phyloP scores from a whole-genome alignment of 2,329 filamentous ascomycete genomes.

The Talaromyces sp. region DNA sequence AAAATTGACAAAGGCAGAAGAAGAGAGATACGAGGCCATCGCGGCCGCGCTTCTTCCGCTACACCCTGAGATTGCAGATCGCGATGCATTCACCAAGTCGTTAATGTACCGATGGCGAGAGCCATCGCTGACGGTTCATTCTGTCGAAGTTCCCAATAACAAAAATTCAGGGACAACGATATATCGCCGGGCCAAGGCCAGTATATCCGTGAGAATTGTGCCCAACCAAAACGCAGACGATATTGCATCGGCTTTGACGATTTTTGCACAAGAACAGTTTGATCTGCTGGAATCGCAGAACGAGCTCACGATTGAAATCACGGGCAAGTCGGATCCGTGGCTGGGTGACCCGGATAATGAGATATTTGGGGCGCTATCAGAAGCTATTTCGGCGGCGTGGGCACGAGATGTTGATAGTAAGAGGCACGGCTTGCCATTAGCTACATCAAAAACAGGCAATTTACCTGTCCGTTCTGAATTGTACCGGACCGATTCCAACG shows the following conservation, averaged over 20 bases:
- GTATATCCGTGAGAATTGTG: conserved; percentile 84
- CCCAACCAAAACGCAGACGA: conserved; percentile 82
- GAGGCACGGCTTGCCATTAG: conserved; percentile 27
- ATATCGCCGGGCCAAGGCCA: conserved; percentile 79
- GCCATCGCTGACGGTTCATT: conserved; percentile 87
- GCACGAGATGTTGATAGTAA: conserved; percentile 36
- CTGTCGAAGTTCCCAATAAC: conserved; percentile 78
- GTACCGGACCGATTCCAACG: conserved; percentile 29
- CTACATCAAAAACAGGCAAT: conserved; percentile 15
- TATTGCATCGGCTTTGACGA: conserved; percentile 62
- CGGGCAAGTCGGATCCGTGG: conserved; percentile 94
- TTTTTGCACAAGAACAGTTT: conserved; percentile 68
- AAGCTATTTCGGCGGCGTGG: conserved; percentile 82
- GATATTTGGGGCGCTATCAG: conserved; percentile 82
- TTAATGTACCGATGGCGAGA: conserved; percentile 95
- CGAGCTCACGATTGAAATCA: conserved; percentile 71
- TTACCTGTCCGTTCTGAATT: conserved; percentile 17
- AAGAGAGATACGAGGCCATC: conserved; percentile 77
- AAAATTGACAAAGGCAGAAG: conserved; percentile 67
- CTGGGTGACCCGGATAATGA: conserved; percentile 85
- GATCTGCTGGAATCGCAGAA: conserved; percentile 72
- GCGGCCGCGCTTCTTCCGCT: conserved; percentile 67
- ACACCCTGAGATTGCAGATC: conserved; percentile 58
- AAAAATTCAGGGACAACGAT: conserved; percentile 79
- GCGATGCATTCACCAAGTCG: conserved; percentile 69